Evolutionary conservation across 257 asterid species (phyloP), one percentile per base, ranked within the genome.

Genomic region (Rehmannia glutinosa): DNA sequence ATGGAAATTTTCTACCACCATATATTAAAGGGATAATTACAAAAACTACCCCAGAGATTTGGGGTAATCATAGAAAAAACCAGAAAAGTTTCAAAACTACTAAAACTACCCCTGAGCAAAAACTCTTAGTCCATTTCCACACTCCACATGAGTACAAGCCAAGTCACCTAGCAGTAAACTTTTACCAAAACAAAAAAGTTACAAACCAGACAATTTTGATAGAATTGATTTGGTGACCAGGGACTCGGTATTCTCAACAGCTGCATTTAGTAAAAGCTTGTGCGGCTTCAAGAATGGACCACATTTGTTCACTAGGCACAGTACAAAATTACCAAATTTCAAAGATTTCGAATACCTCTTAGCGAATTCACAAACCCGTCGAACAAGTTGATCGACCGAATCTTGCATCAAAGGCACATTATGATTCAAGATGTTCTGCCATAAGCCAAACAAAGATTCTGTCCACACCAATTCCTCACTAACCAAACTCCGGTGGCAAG

Each of bases 251-350:
- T 65, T 80, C 74, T 81, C 83, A 46, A 85, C 87, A 70, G 87
- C 86, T 41, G 64, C 81, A 24, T 73, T 70, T 66, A 91, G 72
- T 20, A 49, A 39, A 58, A 68, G 65, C 74, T 80, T 86, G 50
- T 86, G 91, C 33, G 80, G 76, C 80, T 79, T 86, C 83, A 83
- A 72, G 47, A 83, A 57, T 61, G 89, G 78, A 54, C 81, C 80
- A 79, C 86, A 84, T 68, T 78, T 91, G 84, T 57, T 83, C 59
- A 86, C 87, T 21, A 91, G 78, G 80, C 95, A 84, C 23, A 91
- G 71, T 12, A 89, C 2, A 32, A 91, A 88, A 69, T 91, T 88
- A 15, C 87, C 83, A 55, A 88, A 88, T 74, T 84, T 88, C 52
- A 88, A 81, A 55, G 96, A 88, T 62, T 76, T 80, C 0, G 95